These are phyloP conservation scores for Cordyceps javanica DNA, from an alignment of 2,329 filamentous ascomycete genomes.

Conservation along the genomic window DNA sequence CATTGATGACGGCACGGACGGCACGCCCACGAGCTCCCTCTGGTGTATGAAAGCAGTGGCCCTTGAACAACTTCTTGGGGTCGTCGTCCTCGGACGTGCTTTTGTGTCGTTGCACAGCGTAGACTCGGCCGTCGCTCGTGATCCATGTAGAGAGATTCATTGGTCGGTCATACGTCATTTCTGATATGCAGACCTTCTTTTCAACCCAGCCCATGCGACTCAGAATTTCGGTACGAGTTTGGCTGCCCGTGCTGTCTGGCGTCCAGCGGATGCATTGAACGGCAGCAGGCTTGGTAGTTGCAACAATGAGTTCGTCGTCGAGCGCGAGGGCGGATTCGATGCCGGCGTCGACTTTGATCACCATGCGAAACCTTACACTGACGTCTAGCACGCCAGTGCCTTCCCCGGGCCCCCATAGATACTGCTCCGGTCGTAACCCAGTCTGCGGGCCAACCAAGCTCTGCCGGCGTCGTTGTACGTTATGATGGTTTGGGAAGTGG, in stretches of 20 bases:
- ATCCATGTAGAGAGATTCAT: conserved; percentile 97
- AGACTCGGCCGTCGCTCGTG: conserved; percentile 78
- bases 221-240: conserved; percentile 86
- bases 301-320: conserved; percentile 87
- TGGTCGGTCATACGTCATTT: conserved; percentile 90
- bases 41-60: conserved; percentile 83
- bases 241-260: conserved; percentile 70
- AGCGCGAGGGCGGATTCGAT: conserved; percentile 83
- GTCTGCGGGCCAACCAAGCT: conserved; percentile 54
- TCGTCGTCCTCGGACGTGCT: conserved; percentile 39
- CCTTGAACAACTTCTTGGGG: conserved; percentile 69
- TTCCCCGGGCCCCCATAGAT: conserved; percentile 72
- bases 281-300: conserved; percentile 86
- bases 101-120: conserved; percentile 74
- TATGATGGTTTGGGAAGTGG: conserved; percentile 63
- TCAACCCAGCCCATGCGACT: conserved; percentile 81
- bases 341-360: conserved; percentile 95
- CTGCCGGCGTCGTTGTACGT: conserved; percentile 56
- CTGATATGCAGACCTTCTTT: conserved; percentile 67
- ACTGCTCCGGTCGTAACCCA: conserved; percentile 51
- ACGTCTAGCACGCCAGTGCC: conserved; percentile 77
- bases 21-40: conserved; percentile 54
- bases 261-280: conserved; percentile 96
- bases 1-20: conserved; percentile 77
- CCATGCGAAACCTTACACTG: conserved; percentile 90